phyloP scores from a whole-genome alignment of 78 protist genomes.

The Trichosphaerium sp. region DNA sequence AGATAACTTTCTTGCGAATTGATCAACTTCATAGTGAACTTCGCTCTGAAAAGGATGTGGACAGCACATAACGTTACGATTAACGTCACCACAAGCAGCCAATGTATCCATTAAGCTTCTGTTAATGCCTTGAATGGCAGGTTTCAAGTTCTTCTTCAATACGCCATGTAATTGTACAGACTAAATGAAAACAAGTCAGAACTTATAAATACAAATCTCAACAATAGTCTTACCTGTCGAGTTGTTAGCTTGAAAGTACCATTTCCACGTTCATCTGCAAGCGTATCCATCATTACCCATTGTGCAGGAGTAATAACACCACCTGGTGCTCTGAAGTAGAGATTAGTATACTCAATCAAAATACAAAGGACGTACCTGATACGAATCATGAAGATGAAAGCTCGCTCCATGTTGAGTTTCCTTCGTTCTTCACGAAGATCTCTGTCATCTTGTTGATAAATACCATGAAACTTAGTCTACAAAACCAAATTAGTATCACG shows the following conservation, averaged over 20 bases:
- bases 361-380: no score
- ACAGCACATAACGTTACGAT: slow-evolving; percentile 58
- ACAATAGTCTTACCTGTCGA: slow-evolving; percentile 49
- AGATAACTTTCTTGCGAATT: background rate
- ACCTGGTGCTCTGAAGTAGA: slow-evolving; percentile 47
- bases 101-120: slow-evolving; percentile 40
- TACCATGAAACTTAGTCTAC: slow-evolving; percentile 54
- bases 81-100: slow-evolving; percentile 75
- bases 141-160: slow-evolving; percentile 15
- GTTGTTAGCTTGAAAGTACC: slow-evolving; percentile 46
- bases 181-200: background rate
- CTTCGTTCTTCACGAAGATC: slow-evolving; percentile 30
- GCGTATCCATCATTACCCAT: slow-evolving; percentile 19
- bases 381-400: slow-evolving; percentile 42
- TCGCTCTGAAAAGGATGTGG: slow-evolving; percentile 20
- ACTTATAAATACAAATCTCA: no score
- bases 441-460: slow-evolving; percentile 47
- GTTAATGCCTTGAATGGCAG: slow-evolving; percentile 31
- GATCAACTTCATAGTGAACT: slow-evolving; percentile 11
- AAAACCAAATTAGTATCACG: no score
- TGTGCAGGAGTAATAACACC: slow-evolving; percentile 44
- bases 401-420: background rate
- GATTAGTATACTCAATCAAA: no score
- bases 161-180: slow-evolving; percentile 48
- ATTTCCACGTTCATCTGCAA: slow-evolving; percentile 17